Conservation (phyloP, 2,329 filamentous ascomycete genomes). For the Xylaria sp. region DNA sequence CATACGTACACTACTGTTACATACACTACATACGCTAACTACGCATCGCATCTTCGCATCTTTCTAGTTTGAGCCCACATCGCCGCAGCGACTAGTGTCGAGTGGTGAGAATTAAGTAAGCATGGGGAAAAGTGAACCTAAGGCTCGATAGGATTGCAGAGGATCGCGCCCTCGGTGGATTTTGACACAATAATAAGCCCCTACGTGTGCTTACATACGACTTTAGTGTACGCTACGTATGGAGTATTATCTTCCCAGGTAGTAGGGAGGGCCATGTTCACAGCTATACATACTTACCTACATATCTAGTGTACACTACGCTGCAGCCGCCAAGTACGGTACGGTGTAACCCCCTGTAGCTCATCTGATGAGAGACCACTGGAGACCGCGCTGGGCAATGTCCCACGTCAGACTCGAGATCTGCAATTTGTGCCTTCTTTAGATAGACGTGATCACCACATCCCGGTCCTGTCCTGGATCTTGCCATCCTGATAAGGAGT, state of each 20-base stretch:
- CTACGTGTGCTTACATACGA: constrained; percentile 23
- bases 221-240: constrained; percentile 19
- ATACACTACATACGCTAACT: background rate
- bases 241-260: background rate
- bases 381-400: background rate
- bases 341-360: constrained; percentile 28
- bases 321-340: constrained; percentile 16
- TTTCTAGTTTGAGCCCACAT: constrained; percentile 29
- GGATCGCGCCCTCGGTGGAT: constrained; percentile 16
- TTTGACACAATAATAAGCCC: constrained; percentile 18
- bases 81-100: constrained; percentile 11
- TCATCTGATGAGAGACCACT: constrained; percentile 28
- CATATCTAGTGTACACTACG: constrained; percentile 4
- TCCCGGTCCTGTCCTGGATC: constrained; percentile 16
- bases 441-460: constrained; percentile 33
- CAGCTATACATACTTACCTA: background rate
- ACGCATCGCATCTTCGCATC: constrained; percentile 5
- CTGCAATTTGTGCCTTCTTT: constrained; percentile 32
- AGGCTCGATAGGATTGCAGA: background rate
- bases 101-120: background rate
- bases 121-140: constrained; percentile 13
- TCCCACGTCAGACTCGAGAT: constrained; percentile 37
- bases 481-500: constrained; percentile 24
- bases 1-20: too few relatives aligned
- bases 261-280: constrained; percentile 4